Conservation (phyloP, 352 stramenopile genomes). For the Globisporangium carolinianum region DNA sequence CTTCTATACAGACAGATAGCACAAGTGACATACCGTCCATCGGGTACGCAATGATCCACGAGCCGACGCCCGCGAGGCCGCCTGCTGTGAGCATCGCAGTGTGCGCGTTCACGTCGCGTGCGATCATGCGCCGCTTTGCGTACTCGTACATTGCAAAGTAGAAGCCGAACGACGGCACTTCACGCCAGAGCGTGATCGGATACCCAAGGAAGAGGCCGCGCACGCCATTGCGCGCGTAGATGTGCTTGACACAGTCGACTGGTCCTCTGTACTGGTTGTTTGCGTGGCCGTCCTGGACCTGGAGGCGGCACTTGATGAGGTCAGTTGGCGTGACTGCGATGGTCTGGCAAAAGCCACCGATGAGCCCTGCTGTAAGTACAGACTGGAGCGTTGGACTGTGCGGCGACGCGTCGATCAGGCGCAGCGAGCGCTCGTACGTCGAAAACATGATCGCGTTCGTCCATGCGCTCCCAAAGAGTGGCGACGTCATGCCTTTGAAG, state of each 20-base stretch:
- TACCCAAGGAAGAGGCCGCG: slow-evolving; percentile 71
- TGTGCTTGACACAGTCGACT: slow-evolving; percentile 69
- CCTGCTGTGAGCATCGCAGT: slow-evolving; percentile 80
- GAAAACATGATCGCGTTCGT: slow-evolving; percentile 88
- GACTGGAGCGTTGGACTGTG: slow-evolving; percentile 50
- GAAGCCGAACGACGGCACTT: slow-evolving; percentile 77
- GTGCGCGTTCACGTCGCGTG: slow-evolving; percentile 39
- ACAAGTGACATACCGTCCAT: slow-evolving; percentile 49
- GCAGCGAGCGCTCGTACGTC: slow-evolving; percentile 66
- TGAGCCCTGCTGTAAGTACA: slow-evolving; percentile 56
- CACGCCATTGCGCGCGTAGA: slow-evolving; percentile 51
- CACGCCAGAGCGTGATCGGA: slow-evolving; percentile 61
- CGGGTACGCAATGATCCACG: slow-evolving; percentile 78
- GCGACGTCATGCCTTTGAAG: slow-evolving; percentile 83
- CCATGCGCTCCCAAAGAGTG: slow-evolving; percentile 72
- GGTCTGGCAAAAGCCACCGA: slow-evolving; percentile 76
- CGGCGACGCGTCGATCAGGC: slow-evolving; percentile 46
- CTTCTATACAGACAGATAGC: neutral
- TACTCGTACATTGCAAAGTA: slow-evolving; percentile 85
- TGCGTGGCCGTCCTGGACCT: slow-evolving; percentile 67
- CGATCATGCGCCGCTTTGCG: slow-evolving; percentile 66
- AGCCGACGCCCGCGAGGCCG: slow-evolving; percentile 65
- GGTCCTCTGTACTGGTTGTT: slow-evolving; percentile 55
- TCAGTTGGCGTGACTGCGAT: slow-evolving; percentile 69
- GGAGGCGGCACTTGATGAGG: slow-evolving; percentile 78